A percentile compares a stretch with the other conserved stretches of the same genome.
phyloP scores from a whole-genome alignment of 306 rosid species.

The Abrus precatorius region DNA sequence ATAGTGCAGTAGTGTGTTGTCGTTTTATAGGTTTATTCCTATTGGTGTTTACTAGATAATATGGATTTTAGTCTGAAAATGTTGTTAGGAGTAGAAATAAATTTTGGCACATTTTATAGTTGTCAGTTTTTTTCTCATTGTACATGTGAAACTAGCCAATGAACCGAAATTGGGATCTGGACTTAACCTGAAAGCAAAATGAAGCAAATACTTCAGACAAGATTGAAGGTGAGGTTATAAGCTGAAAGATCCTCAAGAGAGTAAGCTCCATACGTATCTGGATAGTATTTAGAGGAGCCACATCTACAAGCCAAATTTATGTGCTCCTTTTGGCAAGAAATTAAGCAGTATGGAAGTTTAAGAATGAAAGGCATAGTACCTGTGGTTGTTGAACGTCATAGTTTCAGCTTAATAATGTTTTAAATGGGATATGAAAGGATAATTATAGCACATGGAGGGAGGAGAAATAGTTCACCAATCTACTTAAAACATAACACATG shows the following conservation, averaged over 20 bases:
- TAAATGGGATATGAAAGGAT: not conserved
- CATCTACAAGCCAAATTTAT: not conserved
- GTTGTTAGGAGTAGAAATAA: constrained; percentile 5
- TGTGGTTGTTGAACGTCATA: constrained; percentile 4
- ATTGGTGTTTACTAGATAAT: constrained; percentile 10
- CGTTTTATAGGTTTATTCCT: not conserved
- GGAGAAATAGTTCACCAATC: not conserved
- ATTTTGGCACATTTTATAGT: not conserved
- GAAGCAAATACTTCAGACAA: not conserved
- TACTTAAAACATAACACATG: not conserved
- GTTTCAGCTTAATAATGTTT: not conserved
- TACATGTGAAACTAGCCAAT: not conserved
- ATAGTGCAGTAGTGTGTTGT: not conserved
- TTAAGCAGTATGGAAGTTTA: not conserved
- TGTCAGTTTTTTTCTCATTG: not conserved
- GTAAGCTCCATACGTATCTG: not conserved
- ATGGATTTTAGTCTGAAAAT: constrained; percentile 14
- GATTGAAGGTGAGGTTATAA: not conserved
- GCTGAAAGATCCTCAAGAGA: not conserved
- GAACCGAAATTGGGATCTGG: constrained; percentile 9
- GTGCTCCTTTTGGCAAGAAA: constrained; percentile 19
- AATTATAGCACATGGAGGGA: not conserved
- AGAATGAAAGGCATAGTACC: not conserved
- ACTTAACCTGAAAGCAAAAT: not conserved
- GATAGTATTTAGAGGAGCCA: not conserved